Conservation (phyloP, 2,329 filamentous ascomycete genomes). For the Trichoderma sp. region DNA sequence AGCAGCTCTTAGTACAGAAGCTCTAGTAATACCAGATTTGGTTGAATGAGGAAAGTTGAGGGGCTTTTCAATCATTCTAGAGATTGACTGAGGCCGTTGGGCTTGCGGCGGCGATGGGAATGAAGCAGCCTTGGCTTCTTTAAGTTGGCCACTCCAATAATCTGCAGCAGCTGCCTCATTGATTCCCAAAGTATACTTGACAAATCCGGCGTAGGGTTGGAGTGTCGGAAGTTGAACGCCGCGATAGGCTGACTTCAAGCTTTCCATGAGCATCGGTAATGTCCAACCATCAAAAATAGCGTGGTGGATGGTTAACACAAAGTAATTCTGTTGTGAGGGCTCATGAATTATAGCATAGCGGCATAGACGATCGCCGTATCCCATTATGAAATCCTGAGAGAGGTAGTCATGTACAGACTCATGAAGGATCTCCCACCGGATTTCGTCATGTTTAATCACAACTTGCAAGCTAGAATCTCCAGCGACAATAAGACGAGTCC, state of each 20-base stretch:
- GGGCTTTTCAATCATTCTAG: conserved; percentile 9
- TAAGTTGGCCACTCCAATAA: conserved; percentile 18
- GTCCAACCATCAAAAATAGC: conserved; percentile 32
- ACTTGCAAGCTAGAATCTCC: neutral
- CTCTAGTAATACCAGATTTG: conserved; percentile 22
- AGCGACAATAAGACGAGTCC: conserved; percentile 25
- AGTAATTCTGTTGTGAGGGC: conserved; percentile 24
- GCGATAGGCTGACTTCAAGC: conserved; percentile 6
- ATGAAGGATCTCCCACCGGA: neutral
- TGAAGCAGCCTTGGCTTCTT: conserved; percentile 11
- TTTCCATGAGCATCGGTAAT: neutral
- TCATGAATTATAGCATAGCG: conserved; percentile 13
- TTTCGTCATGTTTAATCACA: neutral
- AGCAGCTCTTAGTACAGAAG: conserved; percentile 31
- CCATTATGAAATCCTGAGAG: neutral
- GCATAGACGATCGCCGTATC: neutral
- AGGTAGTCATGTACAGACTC: neutral
- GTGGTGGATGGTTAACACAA: conserved; percentile 28
- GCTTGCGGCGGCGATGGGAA: conserved; percentile 1
- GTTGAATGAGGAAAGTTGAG: conserved; percentile 2
- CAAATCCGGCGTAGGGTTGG: conserved; percentile 25
- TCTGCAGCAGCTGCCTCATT: neutral
- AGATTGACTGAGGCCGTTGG: neutral
- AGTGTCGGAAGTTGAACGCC: neutral
- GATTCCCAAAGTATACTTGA: conserved; percentile 16